Evolutionary conservation across 23 red algal genomes (phyloP), one percentile per base, ranked within the genome.

Genomic region (Gracilaria gracilis): DNA sequence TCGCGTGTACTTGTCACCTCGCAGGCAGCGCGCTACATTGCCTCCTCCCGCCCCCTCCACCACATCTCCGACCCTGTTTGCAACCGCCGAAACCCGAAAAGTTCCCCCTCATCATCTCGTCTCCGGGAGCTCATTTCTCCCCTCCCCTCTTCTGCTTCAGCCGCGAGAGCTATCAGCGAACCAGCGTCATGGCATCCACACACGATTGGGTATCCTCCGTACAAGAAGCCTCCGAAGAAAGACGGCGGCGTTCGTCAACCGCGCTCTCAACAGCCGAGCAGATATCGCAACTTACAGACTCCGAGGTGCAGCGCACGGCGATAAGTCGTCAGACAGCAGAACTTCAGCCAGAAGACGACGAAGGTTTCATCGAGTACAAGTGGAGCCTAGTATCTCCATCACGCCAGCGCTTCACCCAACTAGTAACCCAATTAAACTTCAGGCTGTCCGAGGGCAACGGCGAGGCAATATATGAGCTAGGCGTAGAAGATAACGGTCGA

Each of bases 331-430:
- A 31, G 17, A 38, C 67, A 51, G 93, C 84, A 25, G 97, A 98
- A 75, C 79, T 98, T 0, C 72, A 75, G 17, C 89, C 94, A 17
- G 97, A 99, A 57, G 93, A 96, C 61, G 97, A 99, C 82, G 97
- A 99, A 75, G 97, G 97, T 29, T 80, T 61, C 53, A 84, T 96
- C 58, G 97, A 99, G 93, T 99, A 99, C 94, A 99, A 99, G 64
- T 95, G 94, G 83, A 84, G 83, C 57, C 85, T 99, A 21, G 94
- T 96, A 25, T 46, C 89, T 57, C 93, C 97, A 40, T 86, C 97
- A 33, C 94, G 85, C 64, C 79, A 94, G 48, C 94, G 97, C 14
- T 96, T 99, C 39, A 84, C 79, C 31, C 88, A 99, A 61, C 93
- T 99, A 28, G 97, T 99, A 15, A 99, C 97, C 9, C 97, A 99